A percentile compares a stretch with the other conserved stretches of the same genome.
These are phyloP conservation scores for Pichia sp. DNA, from an alignment of 1,139 yeast genomes.

Conservation along the genomic window DNA sequence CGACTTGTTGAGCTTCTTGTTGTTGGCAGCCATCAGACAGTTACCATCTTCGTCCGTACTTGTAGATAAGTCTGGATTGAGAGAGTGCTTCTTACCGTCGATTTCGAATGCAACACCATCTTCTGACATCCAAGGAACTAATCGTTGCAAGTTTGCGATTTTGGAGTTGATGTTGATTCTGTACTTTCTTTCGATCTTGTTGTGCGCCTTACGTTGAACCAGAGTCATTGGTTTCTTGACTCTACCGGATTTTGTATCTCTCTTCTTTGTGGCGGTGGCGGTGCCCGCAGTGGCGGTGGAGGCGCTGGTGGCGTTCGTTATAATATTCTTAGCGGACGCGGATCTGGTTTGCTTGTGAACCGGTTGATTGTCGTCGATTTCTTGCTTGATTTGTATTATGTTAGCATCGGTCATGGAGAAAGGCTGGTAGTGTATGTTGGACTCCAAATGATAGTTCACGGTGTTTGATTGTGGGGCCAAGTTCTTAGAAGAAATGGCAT, in stretches of 20 bases:
- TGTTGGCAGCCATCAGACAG: slow-evolving; percentile 12
- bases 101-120: slow-evolving; percentile 61
- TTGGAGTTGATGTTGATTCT: slow-evolving; percentile 72
- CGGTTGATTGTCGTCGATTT: neutral
- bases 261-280: neutral
- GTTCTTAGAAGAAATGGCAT: neutral
- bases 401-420: neutral
- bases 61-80: neutral
- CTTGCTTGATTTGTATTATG: neutral
- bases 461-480: no score
- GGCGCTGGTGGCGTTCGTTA: no score
- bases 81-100: slow-evolving; percentile 25
- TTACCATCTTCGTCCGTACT: neutral
- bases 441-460: neutral
- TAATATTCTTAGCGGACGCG: neutral
- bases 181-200: slow-evolving; percentile 67
- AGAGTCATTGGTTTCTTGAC: slow-evolving; percentile 30
- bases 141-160: slow-evolving; percentile 61
- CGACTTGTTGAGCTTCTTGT: slow-evolving; percentile 52
- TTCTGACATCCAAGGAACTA: slow-evolving; percentile 62
- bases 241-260: slow-evolving; percentile 9
- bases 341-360: neutral
- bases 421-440: neutral
- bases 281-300: neutral
- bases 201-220: slow-evolving; percentile 68